Evolutionary conservation across 2,329 filamentous ascomycete genomes (phyloP).

Genomic region (Arthrobotrys iridis): DNA sequence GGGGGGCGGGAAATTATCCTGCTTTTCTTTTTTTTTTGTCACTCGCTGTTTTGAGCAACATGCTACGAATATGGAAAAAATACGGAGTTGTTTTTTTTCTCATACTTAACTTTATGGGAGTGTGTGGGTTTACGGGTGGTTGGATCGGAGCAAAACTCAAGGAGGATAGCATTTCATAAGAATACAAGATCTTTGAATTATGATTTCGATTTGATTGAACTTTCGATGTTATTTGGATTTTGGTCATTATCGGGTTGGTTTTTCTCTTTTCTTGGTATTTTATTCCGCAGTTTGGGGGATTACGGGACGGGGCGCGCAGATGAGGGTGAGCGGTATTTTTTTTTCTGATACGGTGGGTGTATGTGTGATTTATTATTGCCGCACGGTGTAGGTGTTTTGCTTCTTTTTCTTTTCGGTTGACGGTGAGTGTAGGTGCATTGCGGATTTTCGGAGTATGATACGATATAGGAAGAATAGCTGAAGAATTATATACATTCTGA

Average conservation of each 20-base stretch:
- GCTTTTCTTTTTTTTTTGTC: neutral
- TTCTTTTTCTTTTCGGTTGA: neutral
- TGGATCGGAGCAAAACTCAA: neutral
- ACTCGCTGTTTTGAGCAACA: too few relatives aligned
- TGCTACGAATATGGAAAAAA: neutral
- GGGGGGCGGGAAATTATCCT: neutral
- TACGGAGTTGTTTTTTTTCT: neutral
- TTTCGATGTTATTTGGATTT: neutral
- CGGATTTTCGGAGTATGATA: neutral
- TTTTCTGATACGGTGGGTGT: conserved; percentile 7
- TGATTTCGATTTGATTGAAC: conserved; percentile 4
- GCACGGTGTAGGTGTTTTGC: neutral
- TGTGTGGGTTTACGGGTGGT: neutral
- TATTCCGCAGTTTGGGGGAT: too few relatives aligned
- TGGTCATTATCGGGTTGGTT: neutral
- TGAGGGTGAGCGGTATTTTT: too few relatives aligned
- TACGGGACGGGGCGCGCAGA: neutral
- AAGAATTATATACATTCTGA: neutral
- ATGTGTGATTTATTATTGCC: neutral
- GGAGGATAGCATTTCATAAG: neutral
- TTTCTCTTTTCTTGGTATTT: conserved; percentile 13
- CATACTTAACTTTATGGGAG: neutral
- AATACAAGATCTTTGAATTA: conserved; percentile 18
- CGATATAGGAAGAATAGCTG: conserved; percentile 2
- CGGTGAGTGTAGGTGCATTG: neutral